Evolutionary conservation across 2,329 filamentous ascomycete genomes (phyloP), one percentile per base, ranked within the genome.

Genomic region (Graphiopsis chlorocephala): DNA sequence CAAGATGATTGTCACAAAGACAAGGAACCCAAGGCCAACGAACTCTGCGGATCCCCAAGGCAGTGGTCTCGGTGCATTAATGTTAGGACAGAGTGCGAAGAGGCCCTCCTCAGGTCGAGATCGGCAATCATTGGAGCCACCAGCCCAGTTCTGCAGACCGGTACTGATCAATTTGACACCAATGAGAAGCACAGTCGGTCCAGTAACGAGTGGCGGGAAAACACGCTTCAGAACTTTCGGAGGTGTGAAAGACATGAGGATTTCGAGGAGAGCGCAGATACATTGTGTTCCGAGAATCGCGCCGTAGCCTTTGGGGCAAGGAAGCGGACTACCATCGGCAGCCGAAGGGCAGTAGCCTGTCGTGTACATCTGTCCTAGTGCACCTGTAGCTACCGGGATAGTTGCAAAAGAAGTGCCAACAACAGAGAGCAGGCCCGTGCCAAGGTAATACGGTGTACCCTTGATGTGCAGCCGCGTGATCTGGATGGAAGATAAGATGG

Each of bases 11-110:
- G 89, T 90, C 52, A 90, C 70, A 73, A 94, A 94, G 4, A 93
- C 91, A 52, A 87, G 87, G 79, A 95, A 93, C 0, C 91, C 91
- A 1, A 95, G 84, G 0, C 87, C 91, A 5, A 95, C 85, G 69
- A 90, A 92, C 76, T 95, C 89, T 1, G 91, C 85, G 42, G 87
- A 88, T 3, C 90, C 92, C 92, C 92, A 95, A 0, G 80, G 88
- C 1, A 94, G 81, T 15, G 90, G 83, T 65, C 88, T 88, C 1
- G 91, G 90, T 0, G 90, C 90, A 26, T 80, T 79, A 67, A 89
- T 86, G 69, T 84, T 81, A 1, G 90, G 90, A 71, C 91, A 95
- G 5, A 85, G 77, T 6, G 82, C 82, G 75, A 86, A 92, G 69
- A 86, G 84, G 15, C 83, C 85, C 5, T 78, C 75, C 28, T 72